A percentile compares a stretch with the other conserved stretches of the same genome.
Evolutionary conservation across 768 basidiomycete species (phyloP).

Genomic region (Leucogyrophana mollusca): DNA sequence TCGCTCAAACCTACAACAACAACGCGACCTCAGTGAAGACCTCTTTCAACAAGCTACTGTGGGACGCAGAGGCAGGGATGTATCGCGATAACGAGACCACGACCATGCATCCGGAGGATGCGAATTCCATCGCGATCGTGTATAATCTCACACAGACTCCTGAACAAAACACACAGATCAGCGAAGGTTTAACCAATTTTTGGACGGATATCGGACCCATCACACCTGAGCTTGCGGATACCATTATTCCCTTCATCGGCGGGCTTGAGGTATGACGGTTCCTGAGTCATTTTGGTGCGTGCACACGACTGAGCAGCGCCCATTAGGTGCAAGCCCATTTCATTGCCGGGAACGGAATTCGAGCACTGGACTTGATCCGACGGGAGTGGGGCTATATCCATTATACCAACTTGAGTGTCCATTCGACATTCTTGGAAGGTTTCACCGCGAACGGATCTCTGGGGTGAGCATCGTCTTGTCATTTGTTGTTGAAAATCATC

Average conservation of each 20-base stretch:
- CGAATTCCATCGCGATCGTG: slow-evolving; percentile 16
- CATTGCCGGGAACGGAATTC: slow-evolving; percentile 11
- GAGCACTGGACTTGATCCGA: slow-evolving; percentile 15
- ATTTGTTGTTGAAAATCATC: background rate
- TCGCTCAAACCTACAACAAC: slow-evolving; percentile 24
- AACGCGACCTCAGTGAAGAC: slow-evolving; percentile 30
- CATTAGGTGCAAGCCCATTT: slow-evolving; percentile 19
- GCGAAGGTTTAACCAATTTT: slow-evolving; percentile 11
- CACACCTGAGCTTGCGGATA: slow-evolving; percentile 16
- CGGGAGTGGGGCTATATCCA: slow-evolving; percentile 19
- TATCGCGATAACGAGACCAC: slow-evolving; percentile 18
- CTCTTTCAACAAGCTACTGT: slow-evolving; percentile 12
- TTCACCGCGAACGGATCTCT: slow-evolving; percentile 17
- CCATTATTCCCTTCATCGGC: slow-evolving; percentile 17
- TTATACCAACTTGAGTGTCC: slow-evolving; percentile 14
- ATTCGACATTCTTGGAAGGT: slow-evolving; percentile 16
- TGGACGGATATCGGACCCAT: slow-evolving; percentile 17
- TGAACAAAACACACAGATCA: slow-evolving; percentile 8
- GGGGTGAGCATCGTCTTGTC: background rate
- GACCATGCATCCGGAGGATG: slow-evolving; percentile 16
- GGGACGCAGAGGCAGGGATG: slow-evolving; percentile 13
- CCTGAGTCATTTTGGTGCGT: too few species aligned
- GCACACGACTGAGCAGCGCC: background rate
- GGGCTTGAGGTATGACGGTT: slow-evolving; percentile 18
- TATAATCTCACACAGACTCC: slow-evolving; percentile 11